These are phyloP conservation scores for Teratosphaeria gauchensis DNA, from an alignment of 2,329 filamentous ascomycete genomes.

Conservation along the genomic window DNA sequence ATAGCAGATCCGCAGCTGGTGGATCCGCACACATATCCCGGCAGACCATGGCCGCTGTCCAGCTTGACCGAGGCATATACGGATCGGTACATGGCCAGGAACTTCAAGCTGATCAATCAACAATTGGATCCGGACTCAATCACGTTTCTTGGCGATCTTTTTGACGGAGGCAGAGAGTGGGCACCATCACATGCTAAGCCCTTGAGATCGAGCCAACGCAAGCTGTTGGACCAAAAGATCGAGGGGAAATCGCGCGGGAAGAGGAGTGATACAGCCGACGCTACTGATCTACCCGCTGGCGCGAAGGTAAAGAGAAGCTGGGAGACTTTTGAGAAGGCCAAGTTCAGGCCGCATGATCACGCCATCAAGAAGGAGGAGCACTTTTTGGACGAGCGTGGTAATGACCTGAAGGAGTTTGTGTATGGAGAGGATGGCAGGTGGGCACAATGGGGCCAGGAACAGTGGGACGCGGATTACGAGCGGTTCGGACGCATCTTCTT, in stretches of 20 bases:
- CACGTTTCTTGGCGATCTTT: conserved; percentile 86
- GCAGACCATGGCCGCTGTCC: conserved; percentile 64
- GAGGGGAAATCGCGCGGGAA: conserved; percentile 39
- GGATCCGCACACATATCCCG: conserved; percentile 90
- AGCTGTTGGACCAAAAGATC: conserved; percentile 36
- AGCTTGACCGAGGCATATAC: conserved; percentile 61
- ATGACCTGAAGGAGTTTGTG: conserved; percentile 18
- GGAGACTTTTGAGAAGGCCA: conserved; percentile 8
- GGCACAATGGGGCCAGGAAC: conserved; percentile 66
- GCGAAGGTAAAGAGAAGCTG: conserved; percentile 7
- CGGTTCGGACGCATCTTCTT: conserved; percentile 84
- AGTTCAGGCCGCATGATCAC: conserved; percentile 4
- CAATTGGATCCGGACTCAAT: conserved; percentile 74
- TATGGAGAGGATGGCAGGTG: conserved; percentile 34
- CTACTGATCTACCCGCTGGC: not conserved
- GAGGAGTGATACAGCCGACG: conserved; percentile 31
- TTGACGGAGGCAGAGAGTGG: conserved; percentile 95
- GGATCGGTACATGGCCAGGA: conserved; percentile 79
- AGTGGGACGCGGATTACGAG: conserved; percentile 78
- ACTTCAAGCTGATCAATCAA: conserved; percentile 68
- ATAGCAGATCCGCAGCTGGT: conserved; percentile 87
- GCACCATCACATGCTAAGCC: conserved; percentile 47
- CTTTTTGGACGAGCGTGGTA: conserved; percentile 8
- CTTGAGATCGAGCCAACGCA: conserved; percentile 13
- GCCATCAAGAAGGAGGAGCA: conserved; percentile 11